These are phyloP conservation scores for Aristolochia contorta DNA, from an alignment of 164 flowering plant genomes.

Conservation along the genomic window DNA sequence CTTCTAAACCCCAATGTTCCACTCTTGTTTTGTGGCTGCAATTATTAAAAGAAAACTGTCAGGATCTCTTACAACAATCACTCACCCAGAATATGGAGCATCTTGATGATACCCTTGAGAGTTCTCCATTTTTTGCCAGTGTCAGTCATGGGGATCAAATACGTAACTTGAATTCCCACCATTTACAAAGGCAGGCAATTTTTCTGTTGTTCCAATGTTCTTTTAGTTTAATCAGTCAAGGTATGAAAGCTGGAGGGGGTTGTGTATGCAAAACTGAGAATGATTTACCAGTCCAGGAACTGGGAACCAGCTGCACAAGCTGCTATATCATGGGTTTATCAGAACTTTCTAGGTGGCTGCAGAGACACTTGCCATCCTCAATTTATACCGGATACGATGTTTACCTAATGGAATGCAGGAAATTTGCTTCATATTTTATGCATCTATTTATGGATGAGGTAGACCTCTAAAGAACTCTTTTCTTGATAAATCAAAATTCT, in stretches of 20 bases:
- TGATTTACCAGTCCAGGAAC: constrained; percentile 9
- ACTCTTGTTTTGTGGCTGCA: constrained; percentile 50
- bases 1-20: constrained; percentile 18
- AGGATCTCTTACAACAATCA: constrained; percentile 39
- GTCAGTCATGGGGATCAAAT: constrained; percentile 14
- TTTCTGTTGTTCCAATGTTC: constrained; percentile 68
- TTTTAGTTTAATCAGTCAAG: constrained; percentile 31
- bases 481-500: not conserved
- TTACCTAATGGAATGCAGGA: constrained; percentile 28
- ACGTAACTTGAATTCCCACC: constrained; percentile 16
- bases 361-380: constrained; percentile 34
- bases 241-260: constrained; percentile 15
- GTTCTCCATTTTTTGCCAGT: constrained; percentile 57
- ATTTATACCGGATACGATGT: constrained; percentile 14
- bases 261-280: constrained; percentile 23
- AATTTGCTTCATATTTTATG: constrained; percentile 52
- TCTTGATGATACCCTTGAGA: constrained; percentile 35
- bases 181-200: constrained; percentile 57
- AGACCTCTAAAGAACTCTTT: constrained; percentile 8
- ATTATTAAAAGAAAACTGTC: constrained; percentile 45
- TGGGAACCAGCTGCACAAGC: constrained; percentile 13
- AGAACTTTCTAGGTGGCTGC: constrained; percentile 65
- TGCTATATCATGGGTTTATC: constrained; percentile 25
- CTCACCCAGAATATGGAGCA: constrained; percentile 15
- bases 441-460: constrained; percentile 70